Percentiles rank a stretch among this genome's conserved stretches.
Evolutionary conservation across 345 rosid species (phyloP).

Genomic region (Hibiscus syriacus): DNA sequence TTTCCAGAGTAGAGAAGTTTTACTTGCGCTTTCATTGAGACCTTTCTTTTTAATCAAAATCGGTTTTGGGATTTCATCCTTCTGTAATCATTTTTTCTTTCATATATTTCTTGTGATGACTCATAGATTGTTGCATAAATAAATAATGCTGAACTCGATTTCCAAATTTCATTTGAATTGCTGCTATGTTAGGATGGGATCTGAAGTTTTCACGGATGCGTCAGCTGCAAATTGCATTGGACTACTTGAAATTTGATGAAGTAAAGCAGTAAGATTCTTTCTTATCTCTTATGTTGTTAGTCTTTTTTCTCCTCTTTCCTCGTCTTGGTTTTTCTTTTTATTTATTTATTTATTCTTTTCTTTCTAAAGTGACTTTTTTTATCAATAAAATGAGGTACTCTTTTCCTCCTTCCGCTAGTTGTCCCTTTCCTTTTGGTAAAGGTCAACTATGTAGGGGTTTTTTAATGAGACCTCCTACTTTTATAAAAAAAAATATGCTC

Average conservation of each 20-base stretch:
- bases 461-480: too few species aligned
- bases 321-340: neutral
- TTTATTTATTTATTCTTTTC: neutral
- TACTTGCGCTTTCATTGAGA: neutral
- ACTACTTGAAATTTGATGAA: constrained; percentile 81
- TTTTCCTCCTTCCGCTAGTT: too few species aligned
- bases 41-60: neutral
- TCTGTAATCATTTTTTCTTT: neutral
- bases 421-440: too few species aligned
- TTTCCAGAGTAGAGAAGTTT: neutral
- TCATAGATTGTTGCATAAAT: neutral
- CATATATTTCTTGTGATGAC: neutral
- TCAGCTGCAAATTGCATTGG: constrained; percentile 70
- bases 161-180: constrained; percentile 13
- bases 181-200: constrained; percentile 74
- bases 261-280: constrained; percentile 56
- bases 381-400: too few species aligned
- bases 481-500: too few species aligned
- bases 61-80: neutral
- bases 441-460: too few species aligned
- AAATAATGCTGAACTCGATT: neutral
- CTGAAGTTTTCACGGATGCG: constrained; percentile 67
- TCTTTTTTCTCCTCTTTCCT: neutral
- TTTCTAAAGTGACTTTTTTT: neutral
- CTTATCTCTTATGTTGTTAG: neutral